phyloP scores from a whole-genome alignment of 495 filamentous ascomycete genomes.

The Pyrenula massariospora region DNA sequence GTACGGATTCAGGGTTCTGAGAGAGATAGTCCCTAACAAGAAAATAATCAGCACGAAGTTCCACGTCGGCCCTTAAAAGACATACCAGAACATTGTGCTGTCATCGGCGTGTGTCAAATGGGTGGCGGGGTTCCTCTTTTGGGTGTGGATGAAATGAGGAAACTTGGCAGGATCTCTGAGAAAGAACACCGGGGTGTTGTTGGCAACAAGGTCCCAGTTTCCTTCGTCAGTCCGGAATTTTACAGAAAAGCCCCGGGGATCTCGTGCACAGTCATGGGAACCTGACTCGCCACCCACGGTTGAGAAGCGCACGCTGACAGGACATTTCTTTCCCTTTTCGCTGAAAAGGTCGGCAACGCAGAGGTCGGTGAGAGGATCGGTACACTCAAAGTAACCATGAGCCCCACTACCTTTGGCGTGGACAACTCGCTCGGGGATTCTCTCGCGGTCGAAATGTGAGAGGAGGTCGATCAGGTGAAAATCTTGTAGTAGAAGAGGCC shows the following conservation, averaged over 20 bases:
- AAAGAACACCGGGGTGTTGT: slow-evolving; percentile 71
- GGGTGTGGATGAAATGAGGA: slow-evolving; percentile 67
- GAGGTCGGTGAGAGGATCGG: slow-evolving; percentile 50
- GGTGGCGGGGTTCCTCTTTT: slow-evolving; percentile 64
- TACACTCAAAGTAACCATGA: slow-evolving; percentile 65
- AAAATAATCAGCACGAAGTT: slow-evolving; percentile 18
- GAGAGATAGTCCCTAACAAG: slow-evolving; percentile 31
- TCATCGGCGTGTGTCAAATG: slow-evolving; percentile 34
- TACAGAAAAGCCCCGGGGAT: slow-evolving; percentile 59
- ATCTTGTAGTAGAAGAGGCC: slow-evolving; percentile 50
- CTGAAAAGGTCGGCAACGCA: slow-evolving; percentile 47
- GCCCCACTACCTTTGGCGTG: slow-evolving; percentile 75
- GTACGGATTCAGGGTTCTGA: slow-evolving; percentile 45
- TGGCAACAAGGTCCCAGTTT: slow-evolving; percentile 67
- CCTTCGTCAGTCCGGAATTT: slow-evolving; percentile 79
- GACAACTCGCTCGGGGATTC: slow-evolving; percentile 62
- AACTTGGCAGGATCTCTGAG: slow-evolving; percentile 70
- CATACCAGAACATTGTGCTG: slow-evolving; percentile 13
- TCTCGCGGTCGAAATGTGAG: slow-evolving; percentile 58
- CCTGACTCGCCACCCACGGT: slow-evolving; percentile 61
- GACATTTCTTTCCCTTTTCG: slow-evolving; percentile 55
- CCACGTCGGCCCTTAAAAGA: slow-evolving; percentile 1
- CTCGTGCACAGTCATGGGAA: slow-evolving; percentile 55
- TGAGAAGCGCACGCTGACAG: slow-evolving; percentile 53
- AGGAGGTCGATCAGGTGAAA: slow-evolving; percentile 54